These are phyloP conservation scores for Calocybe cyanea DNA, from an alignment of 768 basidiomycete genomes.

Conservation along the genomic window DNA sequence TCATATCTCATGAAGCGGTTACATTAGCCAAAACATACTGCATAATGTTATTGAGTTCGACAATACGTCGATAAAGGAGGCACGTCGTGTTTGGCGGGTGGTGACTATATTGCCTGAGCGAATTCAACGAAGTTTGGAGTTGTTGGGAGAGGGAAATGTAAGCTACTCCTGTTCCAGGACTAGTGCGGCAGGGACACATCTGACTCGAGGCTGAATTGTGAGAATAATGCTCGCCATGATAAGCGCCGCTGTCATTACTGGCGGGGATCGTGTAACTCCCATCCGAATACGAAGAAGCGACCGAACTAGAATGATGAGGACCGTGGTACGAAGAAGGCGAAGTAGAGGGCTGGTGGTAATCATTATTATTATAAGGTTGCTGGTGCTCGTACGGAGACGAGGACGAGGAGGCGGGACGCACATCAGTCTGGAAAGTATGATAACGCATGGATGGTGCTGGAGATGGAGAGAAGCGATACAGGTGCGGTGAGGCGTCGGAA, in stretches of 20 bases:
- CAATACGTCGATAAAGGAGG: constrained; percentile 52
- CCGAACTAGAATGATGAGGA: constrained; percentile 19
- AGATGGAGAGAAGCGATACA: constrained; percentile 71
- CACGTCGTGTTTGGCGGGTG: constrained; percentile 54
- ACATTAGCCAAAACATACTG: constrained; percentile 47
- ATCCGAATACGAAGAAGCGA: constrained; percentile 36
- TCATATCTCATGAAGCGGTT: neutral
- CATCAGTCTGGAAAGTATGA: constrained; percentile 47
- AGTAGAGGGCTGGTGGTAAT: constrained; percentile 18
- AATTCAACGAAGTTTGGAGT: constrained; percentile 51
- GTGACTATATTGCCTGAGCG: constrained; percentile 59
- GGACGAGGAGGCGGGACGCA: constrained; percentile 31
- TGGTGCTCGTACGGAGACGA: constrained; percentile 37
- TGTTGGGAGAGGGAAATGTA: constrained; percentile 63
- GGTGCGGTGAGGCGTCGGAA: constrained; percentile 45
- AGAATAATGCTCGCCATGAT: constrained; percentile 32
- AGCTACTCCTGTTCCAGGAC: constrained; percentile 53
- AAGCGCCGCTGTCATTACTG: constrained; percentile 37
- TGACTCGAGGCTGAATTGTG: constrained; percentile 31
- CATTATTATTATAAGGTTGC: constrained; percentile 20
- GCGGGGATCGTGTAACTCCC: constrained; percentile 32
- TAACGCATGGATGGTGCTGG: constrained; percentile 40
- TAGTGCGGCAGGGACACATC: constrained; percentile 62
- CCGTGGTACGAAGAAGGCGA: constrained; percentile 26
- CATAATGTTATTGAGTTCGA: constrained; percentile 58